Conservation (phyloP, 2,329 filamentous ascomycete genomes). For the Penicillium decumbens region DNA sequence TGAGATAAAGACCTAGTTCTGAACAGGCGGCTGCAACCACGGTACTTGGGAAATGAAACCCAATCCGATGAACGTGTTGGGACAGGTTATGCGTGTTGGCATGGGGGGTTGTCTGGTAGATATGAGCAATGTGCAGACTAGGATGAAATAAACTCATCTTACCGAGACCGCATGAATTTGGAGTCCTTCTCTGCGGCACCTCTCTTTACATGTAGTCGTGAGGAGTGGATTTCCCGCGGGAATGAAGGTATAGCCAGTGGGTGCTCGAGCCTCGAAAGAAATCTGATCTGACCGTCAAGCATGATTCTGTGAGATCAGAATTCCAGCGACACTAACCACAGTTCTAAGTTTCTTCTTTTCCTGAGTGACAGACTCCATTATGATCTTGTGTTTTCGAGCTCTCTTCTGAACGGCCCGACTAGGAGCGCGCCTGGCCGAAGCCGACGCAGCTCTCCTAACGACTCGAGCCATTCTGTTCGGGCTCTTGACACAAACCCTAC, state of each 20-base stretch:
- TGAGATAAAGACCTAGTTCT: conserved; percentile 45
- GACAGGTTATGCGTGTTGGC: conserved; percentile 51
- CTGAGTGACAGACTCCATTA: conserved; percentile 55
- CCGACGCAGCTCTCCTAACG: conserved; percentile 32
- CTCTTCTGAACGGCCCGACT: conserved; percentile 32
- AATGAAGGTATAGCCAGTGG: conserved; percentile 58
- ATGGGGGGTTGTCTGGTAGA: conserved; percentile 47
- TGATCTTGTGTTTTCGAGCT: conserved; percentile 51
- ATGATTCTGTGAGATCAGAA: neutral
- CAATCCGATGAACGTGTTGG: conserved; percentile 58
- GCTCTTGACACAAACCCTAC: conserved; percentile 19
- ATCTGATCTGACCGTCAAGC: conserved; percentile 44
- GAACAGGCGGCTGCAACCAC: conserved; percentile 55
- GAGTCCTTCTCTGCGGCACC: conserved; percentile 52
- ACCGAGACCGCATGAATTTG: conserved; percentile 59
- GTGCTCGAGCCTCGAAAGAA: conserved; percentile 52
- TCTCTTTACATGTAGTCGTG: conserved; percentile 56
- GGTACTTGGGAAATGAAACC: conserved; percentile 59
- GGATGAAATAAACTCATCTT: conserved; percentile 29
- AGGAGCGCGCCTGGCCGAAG: conserved; percentile 31
- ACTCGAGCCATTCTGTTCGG: conserved; percentile 36
- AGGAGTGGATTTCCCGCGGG: conserved; percentile 57
- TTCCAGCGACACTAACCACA: conserved; percentile 39
- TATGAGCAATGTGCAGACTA: conserved; percentile 16
- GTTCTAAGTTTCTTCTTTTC: conserved; percentile 58